phyloP scores from a whole-genome alignment of 1,284 basidiomycete species.

The Marasmius oreades region DNA sequence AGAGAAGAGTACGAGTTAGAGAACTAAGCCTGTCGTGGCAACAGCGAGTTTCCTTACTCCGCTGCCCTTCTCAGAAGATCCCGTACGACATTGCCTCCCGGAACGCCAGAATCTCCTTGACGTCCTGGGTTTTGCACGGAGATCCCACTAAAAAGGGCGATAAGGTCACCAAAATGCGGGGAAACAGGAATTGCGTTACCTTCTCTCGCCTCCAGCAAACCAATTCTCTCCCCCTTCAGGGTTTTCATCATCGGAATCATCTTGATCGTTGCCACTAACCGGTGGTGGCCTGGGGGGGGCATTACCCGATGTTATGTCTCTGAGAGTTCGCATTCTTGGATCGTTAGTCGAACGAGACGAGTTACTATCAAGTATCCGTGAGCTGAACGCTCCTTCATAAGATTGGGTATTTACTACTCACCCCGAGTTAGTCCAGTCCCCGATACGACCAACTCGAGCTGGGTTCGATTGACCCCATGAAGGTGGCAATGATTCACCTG shows the following conservation, averaged over 20 bases:
- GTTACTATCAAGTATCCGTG: background rate
- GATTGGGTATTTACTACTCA: slow-evolving; percentile 4
- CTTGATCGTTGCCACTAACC: slow-evolving; percentile 29
- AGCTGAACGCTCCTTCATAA: background rate
- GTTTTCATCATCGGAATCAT: slow-evolving; percentile 48
- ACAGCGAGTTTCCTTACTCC: slow-evolving; percentile 53
- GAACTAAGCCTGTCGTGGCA: slow-evolving; percentile 1
- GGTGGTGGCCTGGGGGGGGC: slow-evolving; percentile 3
- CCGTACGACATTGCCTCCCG: slow-evolving; percentile 70
- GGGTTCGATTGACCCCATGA: slow-evolving; percentile 44
- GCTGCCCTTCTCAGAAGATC: slow-evolving; percentile 82
- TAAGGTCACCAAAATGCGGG: slow-evolving; percentile 1
- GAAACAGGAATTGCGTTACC: slow-evolving; percentile 41
- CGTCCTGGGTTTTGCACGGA: slow-evolving; percentile 84
- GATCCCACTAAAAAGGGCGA: slow-evolving; percentile 64
- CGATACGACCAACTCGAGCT: slow-evolving; percentile 34
- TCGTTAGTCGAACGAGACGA: background rate
- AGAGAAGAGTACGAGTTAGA: slow-evolving; percentile 3
- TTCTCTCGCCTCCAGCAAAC: slow-evolving; percentile 87
- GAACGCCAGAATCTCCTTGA: slow-evolving; percentile 32
- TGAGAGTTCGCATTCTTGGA: slow-evolving; percentile 7
- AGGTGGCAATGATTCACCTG: slow-evolving; percentile 39
- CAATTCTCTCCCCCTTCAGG: slow-evolving; percentile 53
- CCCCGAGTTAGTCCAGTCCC: slow-evolving; percentile 25
- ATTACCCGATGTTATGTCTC: slow-evolving; percentile 9